Base-by-base conservation (phyloP, 495 filamentous ascomycete species). In the Elaphomyces granulatus region DNA sequence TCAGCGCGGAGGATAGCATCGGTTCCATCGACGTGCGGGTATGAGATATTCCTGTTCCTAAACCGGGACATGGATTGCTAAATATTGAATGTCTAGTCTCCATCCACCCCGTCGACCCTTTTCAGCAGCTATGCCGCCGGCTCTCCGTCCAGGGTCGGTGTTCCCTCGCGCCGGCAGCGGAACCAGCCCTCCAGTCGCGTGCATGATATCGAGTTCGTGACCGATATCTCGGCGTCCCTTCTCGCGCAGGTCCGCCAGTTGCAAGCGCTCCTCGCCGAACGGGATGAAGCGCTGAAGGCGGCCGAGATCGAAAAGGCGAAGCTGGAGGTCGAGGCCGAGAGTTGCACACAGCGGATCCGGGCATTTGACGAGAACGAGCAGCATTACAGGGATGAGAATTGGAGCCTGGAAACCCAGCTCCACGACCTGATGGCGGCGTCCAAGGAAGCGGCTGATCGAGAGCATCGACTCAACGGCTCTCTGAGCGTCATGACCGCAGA, bases 311-410 rank as follows among this genome's bases (percentile, higher is more conserved):
- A 90, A 38, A 82, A 78, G 47, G 78, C 82, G 3, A 68, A 73
- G 40, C 66, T 95, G 14, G 87, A 94, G 55, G 59, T 80, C 21
- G 86, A 95, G 44, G 76, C 75, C 0, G 84, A 93, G 52, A 74
- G 74, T 1, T 75, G 92, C 42, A 70, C 77, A 40, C 78, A 87
- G 53, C 78, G 85, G 8, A 66, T 95, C 35, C 80, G 80, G 49
- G 68, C 67, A 4, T 64, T 96, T 23, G 87, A 94, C 49, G 90
- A 96, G 56, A 92, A 81, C 49, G 90, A 98, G 60, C 80, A 86
- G 55, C 76, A 83, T 14, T 93, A 87, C 58, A 96, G 94, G 56
- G 90, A 98, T 52, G 88, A 94, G 54, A 98, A 96, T 52, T 98
- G 90, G 90, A 83, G 80, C 44, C 69, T 98, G 32, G 90, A 95